Base-by-base conservation (phyloP, 148 eudicot species). In the Talinum fruticosum region DNA sequence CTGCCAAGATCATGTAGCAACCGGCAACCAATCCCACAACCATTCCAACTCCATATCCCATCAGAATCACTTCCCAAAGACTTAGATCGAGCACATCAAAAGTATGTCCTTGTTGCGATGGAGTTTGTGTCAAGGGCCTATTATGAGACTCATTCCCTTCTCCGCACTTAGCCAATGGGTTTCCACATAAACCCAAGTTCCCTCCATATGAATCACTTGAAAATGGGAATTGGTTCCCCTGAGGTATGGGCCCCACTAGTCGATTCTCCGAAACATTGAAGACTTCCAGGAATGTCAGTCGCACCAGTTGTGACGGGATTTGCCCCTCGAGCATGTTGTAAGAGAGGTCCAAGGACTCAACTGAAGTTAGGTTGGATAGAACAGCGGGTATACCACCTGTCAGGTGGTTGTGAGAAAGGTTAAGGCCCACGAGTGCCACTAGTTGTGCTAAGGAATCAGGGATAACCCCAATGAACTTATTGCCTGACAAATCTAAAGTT, bases 391-490 rank as follows among this genome's bases (percentile, higher is more conserved):
- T 51, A 1, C n/a, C 6, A 69, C 79, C 74, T 6, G 65, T 32
- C 28, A 77, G 78, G 15, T 23, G 28, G 75, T 80, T 80, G 37
- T 61, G 65, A 2, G 83, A 80, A 41, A 80, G 23, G 44, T 79
- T 51, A 12, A 53, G 44, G 14, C 23, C 45, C 57, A 51, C 10
- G 10, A 73, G 76, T 32, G 38, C 65, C 32, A 30, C 36, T 51
- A 73, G 76, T 26, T 24, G 24, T 5, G 65, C 76, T 29, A 73
- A 5, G 14, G 76, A 51, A 30, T 53, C 38, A 2, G 76, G 65
- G 64, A 73, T 73, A 15, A 29, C 26, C 32, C 76, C 76, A 69
- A 28, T 69, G 47, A 69, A 69, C 23, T 44, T 37, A 18, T 69
- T 69, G 51, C n/a, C n/a, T 0, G 76, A 73, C 12, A 30, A 64